Base-by-base conservation (phyloP, 2,329 filamentous ascomycete species). In the Bisporella sp. region DNA sequence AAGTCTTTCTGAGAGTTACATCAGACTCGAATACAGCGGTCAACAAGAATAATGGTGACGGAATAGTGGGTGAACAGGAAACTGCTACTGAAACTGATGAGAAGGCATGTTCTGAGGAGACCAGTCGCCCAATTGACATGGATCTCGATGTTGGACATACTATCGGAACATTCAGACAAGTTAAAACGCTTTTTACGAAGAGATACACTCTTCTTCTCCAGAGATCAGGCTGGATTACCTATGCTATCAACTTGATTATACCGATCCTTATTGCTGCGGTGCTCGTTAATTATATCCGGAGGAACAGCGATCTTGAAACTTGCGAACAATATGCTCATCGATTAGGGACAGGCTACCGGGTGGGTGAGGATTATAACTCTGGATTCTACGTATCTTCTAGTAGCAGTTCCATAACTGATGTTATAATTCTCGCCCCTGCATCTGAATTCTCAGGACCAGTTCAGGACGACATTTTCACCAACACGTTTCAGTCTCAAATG, bases 1-100 rank as follows among this genome's bases (percentile, higher is more conserved):
- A 85, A 55, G 81, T 84, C 1, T 85, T 85, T 63, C 66, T 85
- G n/a, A 81, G 79, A 52, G 71, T 84, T 40, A 79, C 81, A 0
- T 76, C 79, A 55, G 80, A 83, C 59, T 76, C 78, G 54, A 78
- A 83, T 58, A 71, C 78, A 8, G 54, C 51, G 4, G 47, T 60
- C 8, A 54, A 52, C 29, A 50, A 57, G 11, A 42, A 51, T 33
- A 56, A 55, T n/a, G 60, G 58, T 11, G 60, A 62, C 50, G 59
- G 60, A 8, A 54, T 56, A 46, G 54, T 57, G 32, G 56, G 53
- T 31, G 56, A 59, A 37, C 46, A 55, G 30, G 53, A 59, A 31
- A 40, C 51, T 11, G 32, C 41, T 8, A 51, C 47, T 4, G 51
- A 51, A 12, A 53, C 57, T 28, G 56, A 58, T 21, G 56, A 61